Percentiles rank a stretch among this genome's conserved stretches.
Evolutionary conservation across 192 early-diverging fungal species (phyloP).

Genomic region (Rhizophagus clarus): DNA sequence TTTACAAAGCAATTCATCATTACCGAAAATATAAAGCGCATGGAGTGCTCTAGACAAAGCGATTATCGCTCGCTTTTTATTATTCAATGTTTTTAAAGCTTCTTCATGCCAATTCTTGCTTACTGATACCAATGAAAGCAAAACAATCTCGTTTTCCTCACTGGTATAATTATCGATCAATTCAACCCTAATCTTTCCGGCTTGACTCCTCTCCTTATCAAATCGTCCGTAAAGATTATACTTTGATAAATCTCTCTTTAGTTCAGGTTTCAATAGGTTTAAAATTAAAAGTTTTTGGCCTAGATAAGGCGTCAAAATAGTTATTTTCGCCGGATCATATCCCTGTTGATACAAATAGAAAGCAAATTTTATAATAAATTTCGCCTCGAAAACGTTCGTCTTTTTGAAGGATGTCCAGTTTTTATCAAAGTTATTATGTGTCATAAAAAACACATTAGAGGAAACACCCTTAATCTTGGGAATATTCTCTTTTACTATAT

Average conservation of each 20-base stretch:
- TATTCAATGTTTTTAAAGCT: conserved; percentile 77
- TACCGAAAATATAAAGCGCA: conserved; percentile 59
- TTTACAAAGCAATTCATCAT: conserved; percentile 45
- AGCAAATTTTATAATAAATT: conserved; percentile 32
- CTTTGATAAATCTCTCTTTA: conserved; percentile 33
- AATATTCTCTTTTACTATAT: neutral
- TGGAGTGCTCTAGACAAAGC: conserved; percentile 52
- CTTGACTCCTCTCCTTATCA: neutral
- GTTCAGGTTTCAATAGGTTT: neutral
- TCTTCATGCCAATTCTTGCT: conserved; percentile 80
- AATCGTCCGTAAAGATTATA: neutral
- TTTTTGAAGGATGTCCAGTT: conserved; percentile 2
- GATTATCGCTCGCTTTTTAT: conserved; percentile 54
- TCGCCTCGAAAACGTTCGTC: conserved; percentile 37
- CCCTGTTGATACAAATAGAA: conserved; percentile 42
- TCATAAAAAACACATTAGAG: neutral
- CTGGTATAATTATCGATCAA: conserved; percentile 96
- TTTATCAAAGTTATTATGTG: neutral
- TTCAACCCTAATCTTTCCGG: conserved; percentile 75
- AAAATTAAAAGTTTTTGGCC: conserved; percentile 47
- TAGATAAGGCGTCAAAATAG: conserved; percentile 55
- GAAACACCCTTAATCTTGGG: neutral
- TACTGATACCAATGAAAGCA: conserved; percentile 71
- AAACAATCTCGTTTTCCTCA: conserved; percentile 97
- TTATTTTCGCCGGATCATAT: conserved; percentile 36